phyloP scores from a whole-genome alignment of 2,329 filamentous ascomycete species.

The Aspergillus sp. region DNA sequence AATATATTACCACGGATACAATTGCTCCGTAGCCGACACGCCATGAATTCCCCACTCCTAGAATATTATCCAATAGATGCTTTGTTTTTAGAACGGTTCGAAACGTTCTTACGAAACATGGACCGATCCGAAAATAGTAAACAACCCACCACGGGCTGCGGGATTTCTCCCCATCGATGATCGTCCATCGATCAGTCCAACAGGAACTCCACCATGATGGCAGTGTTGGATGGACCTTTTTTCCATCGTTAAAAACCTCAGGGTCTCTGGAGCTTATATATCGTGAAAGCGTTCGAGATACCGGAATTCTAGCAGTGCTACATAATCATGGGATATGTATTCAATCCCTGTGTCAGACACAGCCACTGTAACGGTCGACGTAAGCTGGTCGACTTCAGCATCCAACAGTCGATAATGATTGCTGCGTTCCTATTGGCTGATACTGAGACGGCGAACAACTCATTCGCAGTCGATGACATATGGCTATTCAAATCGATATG shows the following conservation, averaged over 20 bases:
- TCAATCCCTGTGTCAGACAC: background rate
- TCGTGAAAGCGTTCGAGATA: background rate
- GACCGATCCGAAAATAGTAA: background rate
- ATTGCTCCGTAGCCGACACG: background rate
- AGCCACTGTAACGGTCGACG: background rate
- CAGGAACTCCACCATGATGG: background rate
- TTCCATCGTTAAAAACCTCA: background rate
- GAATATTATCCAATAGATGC: background rate
- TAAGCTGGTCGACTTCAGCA: background rate
- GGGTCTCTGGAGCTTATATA: background rate
- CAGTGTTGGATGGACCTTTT: background rate
- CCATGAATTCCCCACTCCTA: background rate
- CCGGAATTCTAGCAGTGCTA: background rate
- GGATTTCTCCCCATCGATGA: background rate
- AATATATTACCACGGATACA: background rate
- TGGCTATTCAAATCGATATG: background rate
- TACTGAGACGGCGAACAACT: background rate
- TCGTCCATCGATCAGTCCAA: background rate
- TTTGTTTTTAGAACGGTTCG: background rate
- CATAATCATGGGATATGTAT: background rate
- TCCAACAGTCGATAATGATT: background rate
- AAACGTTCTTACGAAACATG: background rate
- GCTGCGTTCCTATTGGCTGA: background rate
- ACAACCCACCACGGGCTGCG: background rate
- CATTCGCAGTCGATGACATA: background rate